Conservation (phyloP, 805 yeast genomes). For the Middelhovenomyces tepae region DNA sequence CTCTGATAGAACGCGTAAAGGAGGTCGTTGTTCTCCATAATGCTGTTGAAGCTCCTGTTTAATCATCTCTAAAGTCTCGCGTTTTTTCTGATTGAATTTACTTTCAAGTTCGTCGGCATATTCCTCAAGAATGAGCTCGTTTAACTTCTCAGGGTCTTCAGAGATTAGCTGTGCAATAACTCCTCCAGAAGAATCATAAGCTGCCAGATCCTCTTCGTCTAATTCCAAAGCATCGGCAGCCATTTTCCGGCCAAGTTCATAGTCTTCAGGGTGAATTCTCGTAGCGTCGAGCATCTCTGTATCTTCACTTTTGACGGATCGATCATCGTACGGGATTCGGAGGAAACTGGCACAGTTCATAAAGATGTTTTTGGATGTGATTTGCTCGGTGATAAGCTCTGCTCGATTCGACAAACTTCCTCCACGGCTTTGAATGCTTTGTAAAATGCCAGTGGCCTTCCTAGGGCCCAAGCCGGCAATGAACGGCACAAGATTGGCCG, state of each 20-base stretch:
- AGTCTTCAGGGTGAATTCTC: conserved; percentile 96
- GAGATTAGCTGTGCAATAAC: conserved; percentile 65
- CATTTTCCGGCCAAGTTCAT: conserved; percentile 91
- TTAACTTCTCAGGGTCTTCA: conserved; percentile 68
- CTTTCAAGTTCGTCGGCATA: conserved; percentile 83
- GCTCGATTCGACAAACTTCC: conserved; percentile 58
- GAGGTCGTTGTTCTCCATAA: conserved; percentile 75
- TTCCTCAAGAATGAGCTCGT: conserved; percentile 80
- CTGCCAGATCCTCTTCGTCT: conserved; percentile 86
- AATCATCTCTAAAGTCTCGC: conserved; percentile 73
- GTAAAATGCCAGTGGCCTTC: conserved; percentile 79
- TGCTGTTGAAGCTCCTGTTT: conserved; percentile 81
- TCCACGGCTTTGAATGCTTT: conserved; percentile 66
- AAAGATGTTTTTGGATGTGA: conserved; percentile 72
- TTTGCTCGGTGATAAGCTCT: conserved; percentile 73
- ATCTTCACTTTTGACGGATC: conserved; percentile 42
- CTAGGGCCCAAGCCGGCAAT: conserved; percentile 93
- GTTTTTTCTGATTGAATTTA: conserved; percentile 50
- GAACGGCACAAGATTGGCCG: conserved; percentile 63
- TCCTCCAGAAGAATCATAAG: conserved; percentile 71
- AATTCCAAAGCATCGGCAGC: conserved; percentile 96
- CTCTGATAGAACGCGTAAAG: conserved; percentile 54
- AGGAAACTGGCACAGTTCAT: conserved; percentile 89
- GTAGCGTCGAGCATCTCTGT: conserved; percentile 85
- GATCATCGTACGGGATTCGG: conserved; percentile 61